A percentile compares a stretch with the other conserved stretches of the same genome.
These are phyloP conservation scores for Russula vinacea DNA, from an alignment of 768 basidiomycete genomes.

Conservation along the genomic window DNA sequence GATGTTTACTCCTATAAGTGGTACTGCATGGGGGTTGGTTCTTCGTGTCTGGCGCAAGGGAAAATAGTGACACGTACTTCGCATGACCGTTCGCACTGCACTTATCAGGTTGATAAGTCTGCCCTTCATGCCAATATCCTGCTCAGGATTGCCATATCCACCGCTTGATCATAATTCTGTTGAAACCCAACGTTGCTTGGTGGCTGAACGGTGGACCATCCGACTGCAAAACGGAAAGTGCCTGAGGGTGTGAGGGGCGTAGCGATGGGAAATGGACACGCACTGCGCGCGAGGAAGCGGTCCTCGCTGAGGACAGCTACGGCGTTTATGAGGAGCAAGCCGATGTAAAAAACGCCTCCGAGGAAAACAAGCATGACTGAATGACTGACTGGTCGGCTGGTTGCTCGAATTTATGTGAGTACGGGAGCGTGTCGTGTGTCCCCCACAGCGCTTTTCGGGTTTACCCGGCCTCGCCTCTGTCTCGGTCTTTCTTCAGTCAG, in stretches of 20 bases:
- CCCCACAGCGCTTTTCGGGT: conserved; percentile 19
- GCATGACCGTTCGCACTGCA: conserved; percentile 94
- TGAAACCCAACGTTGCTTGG: conserved; percentile 60
- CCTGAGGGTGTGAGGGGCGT: conserved; percentile 28
- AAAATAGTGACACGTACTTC: conserved; percentile 62
- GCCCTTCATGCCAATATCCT: conserved; percentile 72
- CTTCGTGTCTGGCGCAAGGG: conserved; percentile 14
- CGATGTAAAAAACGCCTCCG: conserved; percentile 78
- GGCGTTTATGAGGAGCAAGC: conserved; percentile 87
- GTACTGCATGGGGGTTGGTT: conserved; percentile 57
- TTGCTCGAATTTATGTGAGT: conserved; percentile 11
- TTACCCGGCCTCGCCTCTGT: conserved; percentile 7
- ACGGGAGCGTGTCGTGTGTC: neutral
- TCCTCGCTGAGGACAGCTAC: conserved; percentile 96
- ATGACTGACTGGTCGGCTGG: conserved; percentile 14
- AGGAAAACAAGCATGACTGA: conserved; percentile 49
- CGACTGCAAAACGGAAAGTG: conserved; percentile 54
- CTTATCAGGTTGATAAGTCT: conserved; percentile 89
- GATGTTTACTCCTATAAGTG: conserved; percentile 84
- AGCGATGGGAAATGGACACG: conserved; percentile 36
- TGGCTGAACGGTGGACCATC: conserved; percentile 75
- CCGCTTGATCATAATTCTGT: conserved; percentile 67
- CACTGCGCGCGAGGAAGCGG: conserved; percentile 89
- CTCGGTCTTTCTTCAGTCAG: neutral
- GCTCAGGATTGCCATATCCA: conserved; percentile 54